Base-by-base conservation (phyloP, 2,329 filamentous ascomycete genomes). In the Cladosporium velox region DNA sequence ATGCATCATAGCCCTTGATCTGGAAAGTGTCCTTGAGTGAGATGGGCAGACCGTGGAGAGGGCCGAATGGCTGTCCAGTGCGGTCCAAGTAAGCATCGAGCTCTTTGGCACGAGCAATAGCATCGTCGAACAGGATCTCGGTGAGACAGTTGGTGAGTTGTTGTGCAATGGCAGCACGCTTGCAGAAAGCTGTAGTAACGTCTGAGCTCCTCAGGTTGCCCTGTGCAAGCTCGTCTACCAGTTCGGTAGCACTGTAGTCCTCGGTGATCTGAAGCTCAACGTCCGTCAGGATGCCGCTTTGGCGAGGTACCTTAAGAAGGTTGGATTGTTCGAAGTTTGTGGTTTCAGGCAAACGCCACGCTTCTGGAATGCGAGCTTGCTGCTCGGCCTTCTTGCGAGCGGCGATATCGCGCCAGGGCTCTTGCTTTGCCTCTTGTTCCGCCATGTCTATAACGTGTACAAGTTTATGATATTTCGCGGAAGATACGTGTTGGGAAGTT, bases 181-280 rank as follows among this genome's bases (percentile, higher is more conserved):
- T 82, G 69, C 78, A 81, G 67, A 83, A 83, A 5, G 81, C 81
- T 11, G 68, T 71, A 4, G 67, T 64, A 5, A 81, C 79, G 68
- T 79, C 76, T 1, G 78, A 68, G 64, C 77, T 77, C 34, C 71
- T 79, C 15, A 81, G 63, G 59, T 72, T 71, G 15, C 75, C 74
- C 5, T 67, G 71, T 26, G 74, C 69, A 18, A 83, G 76, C 5
- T 74, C 76, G 26, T 75, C 69, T 1, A 78, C 73, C 57, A 83
- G 69, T 15, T 70, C 73, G 5, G 78, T 78, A 10, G 81, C 81
- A 73, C 86, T 82, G 68, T 83, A 84, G 0, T 79, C 71, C 68
- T 87, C 85, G 0, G 86, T 88, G 59, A 88, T 86, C 0, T 77
- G 73, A 24, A 88, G 72, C 67, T 89, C 86, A 5, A 79, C 72